Percentiles rank a stretch among this genome's conserved stretches.
Conservation (phyloP, 441 rosid genomes). For the Caryocar brasiliense region DNA sequence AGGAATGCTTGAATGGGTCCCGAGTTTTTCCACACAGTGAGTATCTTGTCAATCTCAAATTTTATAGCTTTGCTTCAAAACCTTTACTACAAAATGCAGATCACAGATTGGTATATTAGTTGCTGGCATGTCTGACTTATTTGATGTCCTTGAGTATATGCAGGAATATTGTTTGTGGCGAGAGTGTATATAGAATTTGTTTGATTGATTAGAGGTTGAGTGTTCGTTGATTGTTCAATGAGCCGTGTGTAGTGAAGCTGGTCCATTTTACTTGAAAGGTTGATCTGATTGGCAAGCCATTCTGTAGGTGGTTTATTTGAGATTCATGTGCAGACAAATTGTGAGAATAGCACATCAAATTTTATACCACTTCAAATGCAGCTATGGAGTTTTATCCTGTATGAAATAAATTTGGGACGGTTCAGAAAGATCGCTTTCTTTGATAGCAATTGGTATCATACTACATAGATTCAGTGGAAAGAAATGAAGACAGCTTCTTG, state of each 20-base stretch:
- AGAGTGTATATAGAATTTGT: conserved; percentile 26
- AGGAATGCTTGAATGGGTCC: conserved; percentile 8
- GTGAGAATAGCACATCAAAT: conserved; percentile 3
- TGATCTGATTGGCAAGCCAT: conserved; percentile 5
- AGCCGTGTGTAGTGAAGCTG: conserved; percentile 1
- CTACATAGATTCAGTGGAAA: conserved; percentile 13
- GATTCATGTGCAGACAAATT: conserved; percentile 20
- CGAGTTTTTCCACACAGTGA: conserved; percentile 27
- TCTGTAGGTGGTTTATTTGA: conserved; percentile 4
- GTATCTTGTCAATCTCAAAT: conserved; percentile 13
- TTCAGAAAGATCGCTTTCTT: background rate
- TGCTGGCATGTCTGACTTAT: background rate
- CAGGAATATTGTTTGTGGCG: conserved; percentile 24
- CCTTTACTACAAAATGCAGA: too few species aligned
- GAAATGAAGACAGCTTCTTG: conserved; percentile 11
- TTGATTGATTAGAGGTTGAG: conserved; percentile 19
- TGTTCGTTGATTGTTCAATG: conserved; percentile 13
- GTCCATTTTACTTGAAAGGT: conserved; percentile 19
- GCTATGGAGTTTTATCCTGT: background rate
- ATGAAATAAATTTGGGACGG: conserved; percentile 1
- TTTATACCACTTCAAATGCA: conserved; percentile 4
- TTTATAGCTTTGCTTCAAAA: too few species aligned
- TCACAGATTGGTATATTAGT: too few species aligned
- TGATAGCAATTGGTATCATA: conserved; percentile 2
- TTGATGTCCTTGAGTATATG: conserved; percentile 6